Conservation (phyloP, 2,329 filamentous ascomycete species). For the Microdochium nivale region DNA sequence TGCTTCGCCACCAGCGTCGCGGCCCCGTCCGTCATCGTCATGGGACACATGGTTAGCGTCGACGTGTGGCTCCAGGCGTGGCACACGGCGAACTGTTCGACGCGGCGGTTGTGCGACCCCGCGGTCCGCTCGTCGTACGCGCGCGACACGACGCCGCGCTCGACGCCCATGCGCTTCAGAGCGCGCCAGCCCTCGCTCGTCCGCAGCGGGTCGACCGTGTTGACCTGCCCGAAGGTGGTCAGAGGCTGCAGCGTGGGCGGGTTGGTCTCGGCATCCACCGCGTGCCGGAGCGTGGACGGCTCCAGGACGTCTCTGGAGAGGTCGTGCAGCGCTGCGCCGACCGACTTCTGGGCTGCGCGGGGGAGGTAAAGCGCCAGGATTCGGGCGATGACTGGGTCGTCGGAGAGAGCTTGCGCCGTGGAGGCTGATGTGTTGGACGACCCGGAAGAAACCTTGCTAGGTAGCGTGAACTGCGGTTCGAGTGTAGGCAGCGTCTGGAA, state of each 20-base stretch:
- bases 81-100: slow-evolving; percentile 6
- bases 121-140: slow-evolving; percentile 4
- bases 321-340: slow-evolving; percentile 4
- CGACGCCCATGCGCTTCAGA: slow-evolving; percentile 8
- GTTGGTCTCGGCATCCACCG: slow-evolving; percentile 6
- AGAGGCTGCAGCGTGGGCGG: slow-evolving; percentile 6
- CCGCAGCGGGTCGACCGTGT: slow-evolving; percentile 7
- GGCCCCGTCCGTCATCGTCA: slow-evolving; percentile 44
- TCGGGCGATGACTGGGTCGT: slow-evolving; percentile 5
- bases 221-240: slow-evolving; percentile 7
- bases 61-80: slow-evolving; percentile 5
- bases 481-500: slow-evolving; percentile 7
- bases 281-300: slow-evolving; percentile 3
- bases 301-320: slow-evolving; percentile 5
- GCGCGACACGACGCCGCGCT: slow-evolving; percentile 6
- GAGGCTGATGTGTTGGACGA: not conserved
- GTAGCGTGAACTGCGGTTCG: slow-evolving; percentile 5
- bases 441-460: not conserved
- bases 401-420: slow-evolving; percentile 2
- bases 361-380: slow-evolving; percentile 5
- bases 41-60: slow-evolving; percentile 39
- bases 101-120: slow-evolving; percentile 5
- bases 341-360: not conserved
- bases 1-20: slow-evolving; percentile 19
- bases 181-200: slow-evolving; percentile 9